phyloP scores from a whole-genome alignment of 768 basidiomycete species.

The Tulasnella sp. region DNA sequence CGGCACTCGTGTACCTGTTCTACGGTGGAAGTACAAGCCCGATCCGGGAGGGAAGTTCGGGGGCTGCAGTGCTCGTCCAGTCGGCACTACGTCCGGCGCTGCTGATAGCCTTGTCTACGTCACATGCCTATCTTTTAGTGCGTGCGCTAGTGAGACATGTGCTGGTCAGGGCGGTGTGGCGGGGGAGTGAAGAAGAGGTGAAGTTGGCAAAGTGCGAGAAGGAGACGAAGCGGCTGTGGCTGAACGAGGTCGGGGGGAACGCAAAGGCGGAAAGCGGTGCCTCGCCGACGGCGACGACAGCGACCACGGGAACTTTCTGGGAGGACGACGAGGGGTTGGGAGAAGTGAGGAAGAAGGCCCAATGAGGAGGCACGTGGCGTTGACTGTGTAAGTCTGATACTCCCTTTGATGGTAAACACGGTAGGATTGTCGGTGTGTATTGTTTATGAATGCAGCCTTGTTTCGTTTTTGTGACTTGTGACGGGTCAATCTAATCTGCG shows the following conservation, averaged over 20 bases:
- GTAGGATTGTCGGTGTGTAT: too few relatives aligned
- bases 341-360: slow-evolving; percentile 54
- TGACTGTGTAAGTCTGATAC: too few relatives aligned
- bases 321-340: slow-evolving; percentile 58
- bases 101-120: slow-evolving; percentile 67
- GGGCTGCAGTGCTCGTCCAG: slow-evolving; percentile 24
- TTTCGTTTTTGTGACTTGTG: too few relatives aligned
- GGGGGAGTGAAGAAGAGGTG: slow-evolving; percentile 52
- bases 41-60: neutral
- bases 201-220: slow-evolving; percentile 45
- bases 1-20: slow-evolving; percentile 87
- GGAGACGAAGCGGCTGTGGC: slow-evolving; percentile 37
- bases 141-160: slow-evolving; percentile 51
- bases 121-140: slow-evolving; percentile 70
- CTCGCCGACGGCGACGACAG: slow-evolving; percentile 11
- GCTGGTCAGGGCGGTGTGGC: slow-evolving; percentile 67
- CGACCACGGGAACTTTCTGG: slow-evolving; percentile 42
- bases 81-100: slow-evolving; percentile 37
- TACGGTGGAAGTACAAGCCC: slow-evolving; percentile 31
- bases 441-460: too few relatives aligned
- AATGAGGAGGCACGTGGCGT: too few relatives aligned
- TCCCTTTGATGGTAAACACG: too few relatives aligned
- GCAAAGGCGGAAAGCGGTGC: slow-evolving; percentile 10
- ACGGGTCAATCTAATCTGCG: too few relatives aligned
- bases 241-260: slow-evolving; percentile 19